A percentile compares a stretch with the other conserved stretches of the same genome.
These are phyloP conservation scores for Ampelocalamus luodianensis DNA, from an alignment of 176 grass and related monocot genomes.

Conservation along the genomic window DNA sequence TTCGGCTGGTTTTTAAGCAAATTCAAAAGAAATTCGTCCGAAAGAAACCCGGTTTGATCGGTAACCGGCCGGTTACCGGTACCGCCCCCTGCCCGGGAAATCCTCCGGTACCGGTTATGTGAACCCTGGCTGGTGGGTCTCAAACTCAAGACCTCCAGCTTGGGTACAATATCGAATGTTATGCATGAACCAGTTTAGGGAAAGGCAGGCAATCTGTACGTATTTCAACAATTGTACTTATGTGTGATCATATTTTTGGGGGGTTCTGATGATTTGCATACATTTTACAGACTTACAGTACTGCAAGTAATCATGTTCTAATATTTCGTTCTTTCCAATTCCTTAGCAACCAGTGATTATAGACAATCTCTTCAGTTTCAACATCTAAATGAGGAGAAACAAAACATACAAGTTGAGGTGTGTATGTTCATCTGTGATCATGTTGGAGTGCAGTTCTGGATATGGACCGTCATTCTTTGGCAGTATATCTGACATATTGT, in stretches of 20 bases:
- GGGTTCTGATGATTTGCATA: neutral
- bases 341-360: conserved; percentile 63
- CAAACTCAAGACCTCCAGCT: neutral
- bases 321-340: conserved; percentile 37
- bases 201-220: neutral
- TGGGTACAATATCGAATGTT: neutral
- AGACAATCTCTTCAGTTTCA: conserved; percentile 81
- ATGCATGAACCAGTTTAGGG: neutral
- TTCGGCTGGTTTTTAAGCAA: too few relatives aligned
- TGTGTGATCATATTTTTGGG: neutral
- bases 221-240: neutral
- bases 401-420: conserved; percentile 72
- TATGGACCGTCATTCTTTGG: neutral
- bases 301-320: conserved; percentile 2
- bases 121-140: neutral
- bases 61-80: too few relatives aligned
- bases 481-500: neutral
- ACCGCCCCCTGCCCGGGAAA: too few relatives aligned
- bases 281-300: conserved; percentile 12
- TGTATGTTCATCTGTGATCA: conserved; percentile 21
- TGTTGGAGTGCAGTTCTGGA: neutral
- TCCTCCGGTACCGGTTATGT: too few relatives aligned
- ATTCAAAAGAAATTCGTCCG: too few relatives aligned
- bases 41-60: too few relatives aligned
- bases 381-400: conserved; percentile 68